A percentile compares a stretch with the other conserved stretches of the same genome.
phyloP scores from a whole-genome alignment of 495 filamentous ascomycete species.

The Filosporella fistucella region DNA sequence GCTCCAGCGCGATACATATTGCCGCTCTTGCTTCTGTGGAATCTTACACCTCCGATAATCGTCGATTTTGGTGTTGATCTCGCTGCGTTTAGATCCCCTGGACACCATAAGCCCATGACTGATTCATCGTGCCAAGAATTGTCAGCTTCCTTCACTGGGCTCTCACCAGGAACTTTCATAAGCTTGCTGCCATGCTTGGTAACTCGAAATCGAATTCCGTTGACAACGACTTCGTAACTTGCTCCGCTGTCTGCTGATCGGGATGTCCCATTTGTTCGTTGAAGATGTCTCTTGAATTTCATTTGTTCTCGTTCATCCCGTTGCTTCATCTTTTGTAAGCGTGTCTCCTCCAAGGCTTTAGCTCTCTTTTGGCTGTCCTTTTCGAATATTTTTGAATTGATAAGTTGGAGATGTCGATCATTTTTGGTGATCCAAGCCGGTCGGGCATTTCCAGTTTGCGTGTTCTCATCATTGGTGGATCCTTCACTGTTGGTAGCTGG shows the following conservation, averaged over 20 bases:
- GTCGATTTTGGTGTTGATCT: conserved; percentile 75
- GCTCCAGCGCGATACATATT: conserved; percentile 79
- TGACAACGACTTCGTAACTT: conserved; percentile 65
- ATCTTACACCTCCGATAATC: conserved; percentile 74
- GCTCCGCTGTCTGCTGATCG: conserved; percentile 25
- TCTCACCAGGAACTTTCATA: conserved; percentile 65
- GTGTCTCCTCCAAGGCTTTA: conserved; percentile 70
- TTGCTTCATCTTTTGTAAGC: conserved; percentile 52
- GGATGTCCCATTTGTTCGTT: conserved; percentile 22
- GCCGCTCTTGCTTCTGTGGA: conserved; percentile 85
- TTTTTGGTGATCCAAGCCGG: conserved; percentile 68
- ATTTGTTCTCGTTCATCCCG: conserved; percentile 62
- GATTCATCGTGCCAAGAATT: conserved; percentile 1
- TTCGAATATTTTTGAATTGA: conserved; percentile 80
- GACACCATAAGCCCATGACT: conserved; percentile 39
- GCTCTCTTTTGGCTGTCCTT: conserved; percentile 65
- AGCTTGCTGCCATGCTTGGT: conserved; percentile 81
- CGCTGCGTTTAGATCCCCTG: conserved; percentile 59
- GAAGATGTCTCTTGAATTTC: conserved; percentile 45
- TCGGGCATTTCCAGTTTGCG: conserved; percentile 27
- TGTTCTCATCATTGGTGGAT: conserved; percentile 35
- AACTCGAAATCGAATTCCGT: conserved; percentile 74
- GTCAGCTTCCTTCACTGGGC: conserved; percentile 14
- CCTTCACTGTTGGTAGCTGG: conserved; percentile 20
- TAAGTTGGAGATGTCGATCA: conserved; percentile 84